These are phyloP conservation scores for Hymenoscyphus linearis DNA, from an alignment of 2,329 filamentous ascomycete genomes.

Conservation along the genomic window DNA sequence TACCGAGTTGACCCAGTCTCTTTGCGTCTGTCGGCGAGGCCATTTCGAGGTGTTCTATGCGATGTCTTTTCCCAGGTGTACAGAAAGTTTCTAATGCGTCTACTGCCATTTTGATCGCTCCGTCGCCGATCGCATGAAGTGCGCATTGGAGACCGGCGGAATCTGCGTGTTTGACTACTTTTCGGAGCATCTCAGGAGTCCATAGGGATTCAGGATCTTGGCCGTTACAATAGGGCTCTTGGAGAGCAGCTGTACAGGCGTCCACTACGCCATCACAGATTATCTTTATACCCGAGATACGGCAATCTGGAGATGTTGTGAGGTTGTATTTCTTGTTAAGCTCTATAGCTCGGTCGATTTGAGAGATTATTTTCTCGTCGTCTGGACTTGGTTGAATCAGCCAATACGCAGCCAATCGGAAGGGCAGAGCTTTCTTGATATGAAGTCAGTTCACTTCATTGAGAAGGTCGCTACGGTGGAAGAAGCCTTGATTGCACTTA, in stretches of 20 bases:
- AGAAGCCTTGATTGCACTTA: slow-evolving; percentile 20
- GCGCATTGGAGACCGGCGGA: slow-evolving; percentile 53
- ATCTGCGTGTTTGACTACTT: slow-evolving; percentile 44
- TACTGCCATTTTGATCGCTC: slow-evolving; percentile 51
- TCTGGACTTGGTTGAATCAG: not conserved
- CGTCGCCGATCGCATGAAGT: slow-evolving; percentile 61
- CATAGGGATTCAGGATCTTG: not conserved
- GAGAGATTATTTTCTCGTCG: not conserved
- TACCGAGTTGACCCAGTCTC: slow-evolving; percentile 52
- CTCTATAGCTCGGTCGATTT: not conserved
- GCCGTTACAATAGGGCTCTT: not conserved
- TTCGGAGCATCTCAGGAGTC: not conserved
- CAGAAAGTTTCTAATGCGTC: slow-evolving; percentile 39
- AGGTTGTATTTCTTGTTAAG: not conserved
- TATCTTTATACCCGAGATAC: not conserved
- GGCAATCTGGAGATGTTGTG: not conserved
- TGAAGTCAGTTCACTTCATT: not conserved
- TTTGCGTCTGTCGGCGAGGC: slow-evolving; percentile 48
- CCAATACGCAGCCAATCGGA: not conserved
- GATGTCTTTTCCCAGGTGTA: slow-evolving; percentile 45
- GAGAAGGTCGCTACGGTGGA: not conserved
- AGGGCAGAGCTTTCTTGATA: not conserved
- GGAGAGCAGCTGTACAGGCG: not conserved
- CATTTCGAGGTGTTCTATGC: slow-evolving; percentile 62
- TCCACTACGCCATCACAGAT: not conserved